phyloP scores from a whole-genome alignment of 495 filamentous ascomycete genomes.

The Aspergillus affinis region DNA sequence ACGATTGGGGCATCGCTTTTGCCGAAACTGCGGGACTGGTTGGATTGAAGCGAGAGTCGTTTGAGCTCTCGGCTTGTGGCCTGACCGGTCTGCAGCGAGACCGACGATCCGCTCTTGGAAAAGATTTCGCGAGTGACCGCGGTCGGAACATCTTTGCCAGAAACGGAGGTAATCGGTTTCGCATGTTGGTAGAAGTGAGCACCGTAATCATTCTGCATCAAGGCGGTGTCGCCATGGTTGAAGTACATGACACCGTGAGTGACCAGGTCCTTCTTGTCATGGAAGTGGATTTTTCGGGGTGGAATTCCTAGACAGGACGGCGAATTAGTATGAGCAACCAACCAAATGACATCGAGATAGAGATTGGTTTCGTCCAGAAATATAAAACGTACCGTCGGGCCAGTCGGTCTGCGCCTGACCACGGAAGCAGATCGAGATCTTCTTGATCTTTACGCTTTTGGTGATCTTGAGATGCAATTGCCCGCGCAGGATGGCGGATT shows the following conservation, averaged over 20 bases:
- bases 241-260: slow-evolving; percentile 50
- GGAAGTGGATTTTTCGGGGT: slow-evolving; percentile 78
- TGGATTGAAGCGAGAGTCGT: slow-evolving; percentile 74
- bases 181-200: slow-evolving; percentile 47
- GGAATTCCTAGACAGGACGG: slow-evolving; percentile 66
- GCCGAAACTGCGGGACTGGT: slow-evolving; percentile 79
- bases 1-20: slow-evolving; percentile 68
- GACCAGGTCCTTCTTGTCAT: slow-evolving; percentile 66
- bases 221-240: slow-evolving; percentile 57
- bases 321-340: slow-evolving; percentile 12
- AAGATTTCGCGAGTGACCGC: slow-evolving; percentile 44
- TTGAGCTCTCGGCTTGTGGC: slow-evolving; percentile 52
- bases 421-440: slow-evolving; percentile 82
- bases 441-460: slow-evolving; percentile 92
- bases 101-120: slow-evolving; percentile 39
- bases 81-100: slow-evolving; percentile 31
- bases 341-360: slow-evolving; percentile 10
- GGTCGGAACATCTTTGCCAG: slow-evolving; percentile 48
- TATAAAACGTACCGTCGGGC: slow-evolving; percentile 72
- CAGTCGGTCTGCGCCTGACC: slow-evolving; percentile 90
- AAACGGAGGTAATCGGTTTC: slow-evolving; percentile 39
- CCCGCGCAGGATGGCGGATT: slow-evolving; percentile 82
- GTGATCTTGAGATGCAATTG: slow-evolving; percentile 78
- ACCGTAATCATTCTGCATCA: slow-evolving; percentile 62
- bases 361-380: neutral